Conservation (phyloP, 352 stramenopile species). For the Phytophthora pini region DNA sequence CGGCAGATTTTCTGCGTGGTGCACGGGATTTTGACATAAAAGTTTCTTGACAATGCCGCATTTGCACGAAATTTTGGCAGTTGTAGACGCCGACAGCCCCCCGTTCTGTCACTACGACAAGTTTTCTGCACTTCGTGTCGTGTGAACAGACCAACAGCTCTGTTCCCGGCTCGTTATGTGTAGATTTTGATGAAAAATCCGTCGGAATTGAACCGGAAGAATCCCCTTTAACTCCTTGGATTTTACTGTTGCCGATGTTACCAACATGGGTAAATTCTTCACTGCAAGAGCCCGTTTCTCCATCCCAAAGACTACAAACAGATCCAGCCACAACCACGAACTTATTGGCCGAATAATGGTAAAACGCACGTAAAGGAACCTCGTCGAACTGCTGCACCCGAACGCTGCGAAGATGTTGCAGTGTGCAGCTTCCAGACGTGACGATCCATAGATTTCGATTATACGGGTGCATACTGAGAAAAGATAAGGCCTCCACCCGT, state of each 20-base stretch:
- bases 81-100: conserved; percentile 76
- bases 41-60: conserved; percentile 65
- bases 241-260: background rate
- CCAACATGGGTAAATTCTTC: conserved; percentile 69
- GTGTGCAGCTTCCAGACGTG: conserved; percentile 48
- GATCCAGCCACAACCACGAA: conserved; percentile 71
- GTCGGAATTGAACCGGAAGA: background rate
- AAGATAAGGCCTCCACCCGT: conserved; percentile 61
- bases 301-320: conserved; percentile 78
- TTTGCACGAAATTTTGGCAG: conserved; percentile 75
- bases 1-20: background rate
- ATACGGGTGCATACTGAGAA: conserved; percentile 59
- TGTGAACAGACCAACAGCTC: conserved; percentile 62
- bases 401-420: conserved; percentile 64
- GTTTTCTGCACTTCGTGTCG: conserved; percentile 66
- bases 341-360: conserved; percentile 70
- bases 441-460: conserved; percentile 71
- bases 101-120: conserved; percentile 63
- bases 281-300: conserved; percentile 53
- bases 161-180: conserved; percentile 32
- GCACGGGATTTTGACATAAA: conserved; percentile 34
- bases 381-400: conserved; percentile 76
- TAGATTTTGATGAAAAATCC: conserved; percentile 7
- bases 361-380: conserved; percentile 75
- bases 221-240: no score